These are phyloP conservation scores for Aspergillus persii DNA, from an alignment of 2,329 filamentous ascomycete species.

Conservation along the genomic window DNA sequence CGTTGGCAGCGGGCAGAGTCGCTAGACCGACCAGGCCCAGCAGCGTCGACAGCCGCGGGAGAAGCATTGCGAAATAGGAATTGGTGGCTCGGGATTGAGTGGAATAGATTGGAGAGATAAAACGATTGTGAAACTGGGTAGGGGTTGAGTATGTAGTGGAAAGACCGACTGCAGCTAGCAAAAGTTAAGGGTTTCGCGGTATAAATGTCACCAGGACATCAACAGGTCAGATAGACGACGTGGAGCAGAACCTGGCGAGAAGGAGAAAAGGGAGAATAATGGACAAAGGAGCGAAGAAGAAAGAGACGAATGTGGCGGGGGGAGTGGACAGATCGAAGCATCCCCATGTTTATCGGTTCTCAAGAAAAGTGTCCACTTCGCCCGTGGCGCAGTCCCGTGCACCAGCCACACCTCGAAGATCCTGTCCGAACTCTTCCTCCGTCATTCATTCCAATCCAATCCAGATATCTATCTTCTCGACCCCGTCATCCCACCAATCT, in stretches of 20 bases:
- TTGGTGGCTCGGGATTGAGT: background rate
- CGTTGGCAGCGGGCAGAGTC: slow-evolving; percentile 29
- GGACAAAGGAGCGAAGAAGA: slow-evolving; percentile 2
- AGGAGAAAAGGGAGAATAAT: slow-evolving; percentile 10
- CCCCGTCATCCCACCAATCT: no score
- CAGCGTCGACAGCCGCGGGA: slow-evolving; percentile 34
- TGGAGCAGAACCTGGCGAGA: slow-evolving; percentile 1
- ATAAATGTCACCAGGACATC: slow-evolving; percentile 40
- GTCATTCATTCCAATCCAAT: background rate
- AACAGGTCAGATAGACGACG: slow-evolving; percentile 44
- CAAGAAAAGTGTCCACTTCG: background rate
- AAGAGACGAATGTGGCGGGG: background rate
- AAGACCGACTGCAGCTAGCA: slow-evolving; percentile 21
- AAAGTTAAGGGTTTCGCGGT: slow-evolving; percentile 5
- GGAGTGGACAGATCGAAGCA: slow-evolving; percentile 15
- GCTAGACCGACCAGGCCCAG: slow-evolving; percentile 36
- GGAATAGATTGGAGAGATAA: background rate
- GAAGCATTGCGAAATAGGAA: slow-evolving; percentile 26
- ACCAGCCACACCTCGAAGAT: background rate
- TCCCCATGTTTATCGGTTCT: background rate
- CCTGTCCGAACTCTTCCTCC: background rate
- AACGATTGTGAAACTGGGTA: slow-evolving; percentile 6
- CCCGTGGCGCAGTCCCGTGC: background rate
- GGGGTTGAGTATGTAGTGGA: slow-evolving; percentile 8
- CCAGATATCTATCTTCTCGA: background rate